phyloP scores from a whole-genome alignment of 306 rosid species.

The Cucurbita argyrosperma region DNA sequence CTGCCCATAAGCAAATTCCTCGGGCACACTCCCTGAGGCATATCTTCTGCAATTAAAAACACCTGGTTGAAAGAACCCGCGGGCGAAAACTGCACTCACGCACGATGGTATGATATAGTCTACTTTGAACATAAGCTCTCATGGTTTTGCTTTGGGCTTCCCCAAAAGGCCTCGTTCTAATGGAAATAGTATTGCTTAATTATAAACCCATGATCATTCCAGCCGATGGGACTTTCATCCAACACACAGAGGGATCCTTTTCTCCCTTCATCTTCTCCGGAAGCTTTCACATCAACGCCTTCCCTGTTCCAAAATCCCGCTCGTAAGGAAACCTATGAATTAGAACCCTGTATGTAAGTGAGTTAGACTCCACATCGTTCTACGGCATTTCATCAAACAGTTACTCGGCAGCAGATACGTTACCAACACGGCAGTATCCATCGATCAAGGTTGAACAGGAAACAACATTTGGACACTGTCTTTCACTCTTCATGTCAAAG shows the following conservation, averaged over 20 bases:
- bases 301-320: conserved; percentile 39
- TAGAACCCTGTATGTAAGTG: conserved; percentile 43
- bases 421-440: conserved; percentile 44
- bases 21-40: conserved; percentile 35
- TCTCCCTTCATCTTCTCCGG: conserved; percentile 58
- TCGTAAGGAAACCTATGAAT: conserved; percentile 36
- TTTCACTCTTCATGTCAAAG: conserved; percentile 49
- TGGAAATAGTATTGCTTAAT: too few relatives aligned
- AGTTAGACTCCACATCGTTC: conserved; percentile 33
- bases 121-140: too few relatives aligned
- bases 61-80: conserved; percentile 51
- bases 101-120: too few relatives aligned
- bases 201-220: too few relatives aligned
- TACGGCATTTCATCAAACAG: conserved; percentile 73
- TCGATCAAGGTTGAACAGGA: conserved; percentile 63
- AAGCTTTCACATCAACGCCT: conserved; percentile 30
- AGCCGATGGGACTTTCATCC: too few relatives aligned
- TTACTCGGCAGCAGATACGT: conserved; percentile 29
- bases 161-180: too few relatives aligned
- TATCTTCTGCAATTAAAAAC: conserved; percentile 48
- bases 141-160: too few relatives aligned
- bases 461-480: conserved; percentile 57
- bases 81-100: too few relatives aligned
- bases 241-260: conserved; percentile 11
- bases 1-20: conserved; percentile 48